Conservation (phyloP, 129 eudicot genomes). For the Centella asiatica region DNA sequence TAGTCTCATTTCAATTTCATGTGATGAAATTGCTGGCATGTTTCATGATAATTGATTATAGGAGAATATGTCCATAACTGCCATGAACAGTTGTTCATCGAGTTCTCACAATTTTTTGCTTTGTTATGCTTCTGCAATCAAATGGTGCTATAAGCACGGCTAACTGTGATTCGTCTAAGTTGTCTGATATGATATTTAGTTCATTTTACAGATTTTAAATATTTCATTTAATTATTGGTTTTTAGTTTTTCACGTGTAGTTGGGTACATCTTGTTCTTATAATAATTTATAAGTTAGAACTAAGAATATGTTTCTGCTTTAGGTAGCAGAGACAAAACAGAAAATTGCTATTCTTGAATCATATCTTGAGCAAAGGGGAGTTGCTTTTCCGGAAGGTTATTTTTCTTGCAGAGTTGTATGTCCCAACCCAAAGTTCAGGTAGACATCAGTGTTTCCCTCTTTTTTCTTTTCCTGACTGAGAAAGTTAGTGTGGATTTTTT, state of each 20-base stretch:
- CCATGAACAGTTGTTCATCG: not conserved
- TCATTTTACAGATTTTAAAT: too few relatives aligned
- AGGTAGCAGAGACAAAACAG: constrained; percentile 63
- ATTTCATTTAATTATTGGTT: too few relatives aligned
- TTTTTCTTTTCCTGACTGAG: not conserved
- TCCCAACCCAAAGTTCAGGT: constrained; percentile 78
- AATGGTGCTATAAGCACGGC: not conserved
- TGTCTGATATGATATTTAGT: not conserved
- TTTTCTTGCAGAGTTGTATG: constrained; percentile 71
- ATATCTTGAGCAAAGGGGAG: constrained; percentile 89
- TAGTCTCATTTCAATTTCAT: too few relatives aligned
- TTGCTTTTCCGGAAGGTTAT: constrained; percentile 68
- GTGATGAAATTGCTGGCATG: too few relatives aligned
- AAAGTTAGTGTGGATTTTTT: not conserved
- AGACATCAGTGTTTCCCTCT: not conserved
- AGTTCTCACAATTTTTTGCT: too few relatives aligned
- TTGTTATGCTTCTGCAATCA: not conserved
- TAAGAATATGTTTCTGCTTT: constrained; percentile 15
- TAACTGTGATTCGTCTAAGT: not conserved
- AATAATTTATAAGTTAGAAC: too few relatives aligned
- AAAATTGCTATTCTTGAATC: constrained; percentile 71
- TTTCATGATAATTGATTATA: too few relatives aligned
- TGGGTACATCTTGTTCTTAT: too few relatives aligned
- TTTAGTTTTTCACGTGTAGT: too few relatives aligned
- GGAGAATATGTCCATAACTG: too few relatives aligned